These are phyloP conservation scores for Emmonsiellopsis sp. DNA, from an alignment of 2,329 filamentous ascomycete species.

Conservation along the genomic window DNA sequence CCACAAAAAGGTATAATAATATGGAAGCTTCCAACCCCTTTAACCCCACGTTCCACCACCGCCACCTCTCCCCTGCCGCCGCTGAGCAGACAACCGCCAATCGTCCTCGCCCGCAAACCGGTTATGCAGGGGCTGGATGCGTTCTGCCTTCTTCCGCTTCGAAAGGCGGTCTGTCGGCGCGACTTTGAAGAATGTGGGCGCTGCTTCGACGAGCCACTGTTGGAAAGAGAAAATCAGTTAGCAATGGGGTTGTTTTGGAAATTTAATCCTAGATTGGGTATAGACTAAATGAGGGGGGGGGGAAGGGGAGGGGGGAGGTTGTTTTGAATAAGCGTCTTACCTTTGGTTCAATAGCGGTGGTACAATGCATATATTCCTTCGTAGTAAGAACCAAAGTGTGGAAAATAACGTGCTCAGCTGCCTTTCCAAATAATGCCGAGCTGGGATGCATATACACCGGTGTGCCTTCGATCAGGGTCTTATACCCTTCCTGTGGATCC, in stretches of 20 bases:
- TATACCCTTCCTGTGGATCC: conserved; percentile 93
- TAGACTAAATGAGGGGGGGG: background rate
- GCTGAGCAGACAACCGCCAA: conserved; percentile 86
- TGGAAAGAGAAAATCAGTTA: conserved; percentile 1
- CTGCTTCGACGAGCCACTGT: conserved; percentile 75
- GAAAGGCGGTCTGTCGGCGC: conserved; percentile 77
- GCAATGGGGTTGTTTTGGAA: conserved; percentile 1
- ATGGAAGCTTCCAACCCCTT: conserved; percentile 1
- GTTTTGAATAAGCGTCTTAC: conserved; percentile 19
- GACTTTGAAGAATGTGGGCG: conserved; percentile 98
- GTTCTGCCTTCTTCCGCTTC: conserved; percentile 86
- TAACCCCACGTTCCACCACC: conserved; percentile 84
- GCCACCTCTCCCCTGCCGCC: conserved; percentile 71
- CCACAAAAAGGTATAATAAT: background rate
- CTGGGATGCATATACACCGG: conserved; percentile 91
- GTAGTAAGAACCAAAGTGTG: conserved; percentile 48
- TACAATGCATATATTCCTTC: conserved; percentile 98
- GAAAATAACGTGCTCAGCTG: conserved; percentile 93
- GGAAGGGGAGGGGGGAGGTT: background rate
- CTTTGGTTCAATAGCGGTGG: conserved; percentile 87
- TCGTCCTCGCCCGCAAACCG: conserved; percentile 88
- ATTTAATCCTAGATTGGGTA: too few species aligned
- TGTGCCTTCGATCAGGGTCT: conserved; percentile 90
- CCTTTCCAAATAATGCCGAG: conserved; percentile 88
- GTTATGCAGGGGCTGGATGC: conserved; percentile 92